phyloP scores from a whole-genome alignment of 2,329 filamentous ascomycete species.

The Neocucurbitaria cava region DNA sequence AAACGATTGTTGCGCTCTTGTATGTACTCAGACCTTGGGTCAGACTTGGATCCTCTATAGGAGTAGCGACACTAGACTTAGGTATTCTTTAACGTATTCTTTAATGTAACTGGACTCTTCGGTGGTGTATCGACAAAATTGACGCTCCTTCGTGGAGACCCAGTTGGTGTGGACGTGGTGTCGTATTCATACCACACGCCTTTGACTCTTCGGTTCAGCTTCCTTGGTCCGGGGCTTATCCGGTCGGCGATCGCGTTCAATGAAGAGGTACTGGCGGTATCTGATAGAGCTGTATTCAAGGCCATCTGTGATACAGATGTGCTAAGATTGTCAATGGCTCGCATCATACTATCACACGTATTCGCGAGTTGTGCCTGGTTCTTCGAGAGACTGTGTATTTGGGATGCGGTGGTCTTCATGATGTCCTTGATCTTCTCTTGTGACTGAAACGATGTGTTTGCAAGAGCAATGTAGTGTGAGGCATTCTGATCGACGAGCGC shows the following conservation, averaged over 20 bases:
- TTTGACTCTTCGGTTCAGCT: slow-evolving; percentile 43
- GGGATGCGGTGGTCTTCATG: slow-evolving; percentile 34
- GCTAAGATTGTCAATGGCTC: slow-evolving; percentile 31
- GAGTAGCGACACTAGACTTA: background rate
- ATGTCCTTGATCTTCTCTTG: slow-evolving; percentile 39
- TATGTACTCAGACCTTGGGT: background rate
- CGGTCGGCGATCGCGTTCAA: slow-evolving; percentile 25
- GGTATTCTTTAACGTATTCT: slow-evolving; percentile 10
- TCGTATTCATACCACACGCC: slow-evolving; percentile 50
- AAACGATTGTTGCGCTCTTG: background rate
- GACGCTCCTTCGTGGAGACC: slow-evolving; percentile 22
- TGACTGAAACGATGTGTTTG: slow-evolving; percentile 39
- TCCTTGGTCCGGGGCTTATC: slow-evolving; percentile 39
- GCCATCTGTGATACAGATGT: slow-evolving; percentile 23
- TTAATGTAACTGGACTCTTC: slow-evolving; percentile 26
- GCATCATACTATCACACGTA: slow-evolving; percentile 41
- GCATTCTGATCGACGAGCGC: slow-evolving; percentile 41
- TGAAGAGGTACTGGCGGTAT: slow-evolving; percentile 20
- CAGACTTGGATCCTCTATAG: background rate
- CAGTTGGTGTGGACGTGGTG: slow-evolving; percentile 9
- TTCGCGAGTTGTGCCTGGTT: slow-evolving; percentile 37
- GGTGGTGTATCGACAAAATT: slow-evolving; percentile 29
- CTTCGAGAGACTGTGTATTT: slow-evolving; percentile 37
- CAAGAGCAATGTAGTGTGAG: slow-evolving; percentile 44
- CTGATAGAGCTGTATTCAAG: slow-evolving; percentile 16